Evolutionary conservation across 495 filamentous ascomycete genomes (phyloP).

Genomic region (Parmelia sp.): DNA sequence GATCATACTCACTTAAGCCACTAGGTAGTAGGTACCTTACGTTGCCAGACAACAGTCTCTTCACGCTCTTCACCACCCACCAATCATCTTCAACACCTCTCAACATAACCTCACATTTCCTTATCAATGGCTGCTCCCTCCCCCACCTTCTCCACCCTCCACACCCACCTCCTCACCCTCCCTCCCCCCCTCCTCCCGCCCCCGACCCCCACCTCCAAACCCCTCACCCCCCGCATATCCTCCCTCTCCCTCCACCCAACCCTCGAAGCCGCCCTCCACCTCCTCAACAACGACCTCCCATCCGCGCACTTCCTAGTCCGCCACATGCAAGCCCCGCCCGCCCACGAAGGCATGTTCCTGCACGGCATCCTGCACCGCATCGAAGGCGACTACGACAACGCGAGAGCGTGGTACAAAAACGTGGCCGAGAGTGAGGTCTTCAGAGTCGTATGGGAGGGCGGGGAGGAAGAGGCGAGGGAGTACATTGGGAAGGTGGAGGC

Average conservation of each 20-base stretch:
- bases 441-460: conserved; percentile 26
- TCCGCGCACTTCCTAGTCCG: conserved; percentile 44
- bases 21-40: too few species aligned
- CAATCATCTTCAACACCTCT: not conserved
- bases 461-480: conserved; percentile 18
- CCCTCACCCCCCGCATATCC: conserved; percentile 32
- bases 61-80: too few species aligned
- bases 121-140: conserved; percentile 10
- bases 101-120: not conserved
- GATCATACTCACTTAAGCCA: not conserved
- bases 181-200: conserved; percentile 27
- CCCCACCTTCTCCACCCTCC: conserved; percentile 25
- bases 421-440: conserved; percentile 33
- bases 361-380: conserved; percentile 42
- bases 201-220: conserved; percentile 24
- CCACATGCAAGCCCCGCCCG: conserved; percentile 42
- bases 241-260: conserved; percentile 38
- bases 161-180: conserved; percentile 25
- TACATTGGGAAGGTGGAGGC: conserved; percentile 28
- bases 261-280: conserved; percentile 41
- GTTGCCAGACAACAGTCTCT: not conserved
- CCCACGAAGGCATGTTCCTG: conserved; percentile 42
- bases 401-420: conserved; percentile 39
- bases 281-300: conserved; percentile 41
- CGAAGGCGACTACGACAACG: conserved; percentile 42